Evolutionary conservation across 805 yeast species (phyloP), one percentile per base, ranked within the genome.

Genomic region (Torulaspora delbrueckii): DNA sequence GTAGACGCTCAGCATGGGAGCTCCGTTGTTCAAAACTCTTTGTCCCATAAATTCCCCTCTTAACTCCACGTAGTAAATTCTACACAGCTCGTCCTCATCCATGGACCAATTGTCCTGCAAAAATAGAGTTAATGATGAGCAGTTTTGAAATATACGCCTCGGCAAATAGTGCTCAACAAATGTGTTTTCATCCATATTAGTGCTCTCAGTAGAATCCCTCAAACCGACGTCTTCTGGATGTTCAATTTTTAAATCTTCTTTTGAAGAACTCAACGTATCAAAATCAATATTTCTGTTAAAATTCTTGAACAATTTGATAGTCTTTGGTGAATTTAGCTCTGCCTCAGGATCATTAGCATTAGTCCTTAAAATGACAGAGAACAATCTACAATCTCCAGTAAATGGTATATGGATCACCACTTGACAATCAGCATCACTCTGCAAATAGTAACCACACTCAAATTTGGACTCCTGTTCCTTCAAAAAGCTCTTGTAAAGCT

Each of bases 141-240:
- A 78, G 42, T 86, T 85, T 30, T 87, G 79, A 62, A 88, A 89
- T 26, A 70, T 65, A 45, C 82, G 81, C 23, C 96, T 72, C 16
- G 95, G 95, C 25, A 89, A 65, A 47, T 78, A 81, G 62, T 87
- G 95, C 62, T 91, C 97, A 0, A 84, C 86, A 57, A 88, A 83
- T 5, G 78, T 74, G 28, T 60, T 55, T 27, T 71, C 75, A 43
- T 75, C 78, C 8, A 58, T 62, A 35, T 60, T 68, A 16, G 14
- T 22, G 22, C 9, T 48, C 54, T 19, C 75, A 12, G 66, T 71
- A 12, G 65, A 69, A 25, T 70, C 76, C 5, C 67, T 69, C 31
- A 43, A 40, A 1, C 89, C 89, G 10, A 53, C 50, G 26, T 79
- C 66, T 34, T 68, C 75, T 0, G 96, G 96, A 46, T 85, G 91